Conservation (phyloP, 192 early-diverging fungal species). For the Phlyctochytrium planicorne region DNA sequence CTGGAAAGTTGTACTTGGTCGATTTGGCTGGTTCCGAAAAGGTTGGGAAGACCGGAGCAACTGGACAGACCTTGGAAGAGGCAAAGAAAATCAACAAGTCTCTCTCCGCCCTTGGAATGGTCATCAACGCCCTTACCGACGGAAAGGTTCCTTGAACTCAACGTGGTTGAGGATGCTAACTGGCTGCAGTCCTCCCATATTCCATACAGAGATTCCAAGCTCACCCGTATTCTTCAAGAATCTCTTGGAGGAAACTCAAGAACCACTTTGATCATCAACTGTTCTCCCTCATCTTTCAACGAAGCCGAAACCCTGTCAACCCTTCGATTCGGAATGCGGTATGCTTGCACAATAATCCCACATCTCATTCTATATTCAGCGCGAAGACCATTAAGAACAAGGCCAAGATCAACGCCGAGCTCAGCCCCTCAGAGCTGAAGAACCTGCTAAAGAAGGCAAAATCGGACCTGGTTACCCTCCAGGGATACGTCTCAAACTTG, state of each 20-base stretch:
- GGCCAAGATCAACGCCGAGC: conserved; percentile 98
- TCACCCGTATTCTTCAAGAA: conserved; percentile 99
- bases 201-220: conserved; percentile 98
- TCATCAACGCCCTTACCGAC: conserved; percentile 98
- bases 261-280: conserved; percentile 98
- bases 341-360: neutral
- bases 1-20: conserved; percentile 91
- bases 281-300: conserved; percentile 96
- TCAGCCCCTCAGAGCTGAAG: conserved; percentile 94
- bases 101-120: conserved; percentile 96
- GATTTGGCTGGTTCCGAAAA: conserved; percentile 99
- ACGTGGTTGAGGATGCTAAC: no score
- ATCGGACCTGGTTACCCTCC: conserved; percentile 73
- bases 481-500: conserved; percentile 78
- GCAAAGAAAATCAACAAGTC: conserved; percentile 99
- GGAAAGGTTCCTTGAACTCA: conserved; percentile 77
- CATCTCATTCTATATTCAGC: conserved; percentile 22
- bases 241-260: conserved; percentile 99
- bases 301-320: conserved; percentile 93
- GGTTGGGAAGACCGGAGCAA: conserved; percentile 94
- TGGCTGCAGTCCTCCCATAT: conserved; percentile 83
- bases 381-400: conserved; percentile 99
- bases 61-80: conserved; percentile 97
- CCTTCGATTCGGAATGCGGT: conserved; percentile 91
- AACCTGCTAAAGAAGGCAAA: conserved; percentile 88